phyloP scores from a whole-genome alignment of 352 stramenopile species.

The Pythium chondricola region DNA sequence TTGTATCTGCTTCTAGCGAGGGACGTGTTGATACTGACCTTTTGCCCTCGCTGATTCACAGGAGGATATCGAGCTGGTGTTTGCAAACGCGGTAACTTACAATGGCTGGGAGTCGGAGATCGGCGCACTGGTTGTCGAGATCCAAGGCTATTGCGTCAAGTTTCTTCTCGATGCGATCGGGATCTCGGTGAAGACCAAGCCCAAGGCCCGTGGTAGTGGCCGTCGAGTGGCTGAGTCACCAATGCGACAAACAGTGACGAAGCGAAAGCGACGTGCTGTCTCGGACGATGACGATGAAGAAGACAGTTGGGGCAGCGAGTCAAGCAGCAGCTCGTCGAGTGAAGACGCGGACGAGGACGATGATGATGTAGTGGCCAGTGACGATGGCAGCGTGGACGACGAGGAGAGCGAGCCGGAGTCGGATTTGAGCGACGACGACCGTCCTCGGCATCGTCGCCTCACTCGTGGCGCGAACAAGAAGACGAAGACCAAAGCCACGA shows the following conservation, averaged over 20 bases:
- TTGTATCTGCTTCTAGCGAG: too few relatives aligned
- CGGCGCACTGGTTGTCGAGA: conserved; percentile 47
- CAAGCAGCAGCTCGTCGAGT: conserved; percentile 28
- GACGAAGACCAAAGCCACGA: neutral
- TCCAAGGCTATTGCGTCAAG: conserved; percentile 69
- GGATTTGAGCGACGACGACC: conserved; percentile 33
- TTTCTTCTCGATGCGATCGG: conserved; percentile 63
- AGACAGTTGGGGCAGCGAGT: neutral
- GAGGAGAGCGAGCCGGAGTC: conserved; percentile 24
- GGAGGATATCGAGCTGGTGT: conserved; percentile 67
- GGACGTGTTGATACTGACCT: neutral
- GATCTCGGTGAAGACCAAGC: conserved; percentile 20
- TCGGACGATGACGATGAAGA: conserved; percentile 44
- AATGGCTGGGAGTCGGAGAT: conserved; percentile 63
- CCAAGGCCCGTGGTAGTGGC: conserved; percentile 2
- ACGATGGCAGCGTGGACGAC: conserved; percentile 18
- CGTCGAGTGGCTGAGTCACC: neutral
- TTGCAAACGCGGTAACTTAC: conserved; percentile 77
- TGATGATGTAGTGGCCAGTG: conserved; percentile 27
- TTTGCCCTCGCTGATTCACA: conserved; percentile 15
- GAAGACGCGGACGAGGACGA: conserved; percentile 27
- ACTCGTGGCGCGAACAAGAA: conserved; percentile 5
- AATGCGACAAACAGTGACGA: conserved; percentile 13
- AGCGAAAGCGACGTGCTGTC: conserved; percentile 30
- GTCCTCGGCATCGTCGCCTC: conserved; percentile 25